phyloP scores from a whole-genome alignment of 257 asterid species.

The Cinchona pubescens region DNA sequence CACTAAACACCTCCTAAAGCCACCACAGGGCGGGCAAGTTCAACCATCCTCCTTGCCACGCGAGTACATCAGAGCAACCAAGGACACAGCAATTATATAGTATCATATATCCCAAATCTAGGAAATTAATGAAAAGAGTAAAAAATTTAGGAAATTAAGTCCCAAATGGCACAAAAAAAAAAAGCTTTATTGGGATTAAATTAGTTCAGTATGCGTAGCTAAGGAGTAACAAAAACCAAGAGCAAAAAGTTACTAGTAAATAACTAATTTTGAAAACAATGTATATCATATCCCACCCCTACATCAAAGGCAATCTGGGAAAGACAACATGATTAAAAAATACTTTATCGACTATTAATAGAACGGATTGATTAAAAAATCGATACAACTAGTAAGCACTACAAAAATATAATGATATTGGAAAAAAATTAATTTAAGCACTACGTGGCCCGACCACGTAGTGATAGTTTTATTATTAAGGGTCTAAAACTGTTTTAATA shows the following conservation, averaged over 20 bases:
- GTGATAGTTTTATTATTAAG: too few species aligned
- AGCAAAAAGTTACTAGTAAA: not conserved
- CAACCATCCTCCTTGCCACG: not conserved
- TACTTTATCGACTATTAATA: too few species aligned
- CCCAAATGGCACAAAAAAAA: not conserved
- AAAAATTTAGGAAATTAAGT: not conserved
- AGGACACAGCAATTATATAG: not conserved
- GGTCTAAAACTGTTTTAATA: too few species aligned
- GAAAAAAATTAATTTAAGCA: too few species aligned
- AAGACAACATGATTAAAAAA: not conserved
- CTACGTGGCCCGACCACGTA: too few species aligned
- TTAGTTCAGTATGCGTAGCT: not conserved
- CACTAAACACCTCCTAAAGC: not conserved
- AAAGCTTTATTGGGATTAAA: not conserved
- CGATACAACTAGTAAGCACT: too few species aligned
- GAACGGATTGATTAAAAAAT: too few species aligned
- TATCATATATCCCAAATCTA: too few species aligned
- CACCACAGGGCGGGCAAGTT: not conserved
- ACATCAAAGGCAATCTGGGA: not conserved
- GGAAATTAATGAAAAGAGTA: not conserved
- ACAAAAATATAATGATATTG: too few species aligned
- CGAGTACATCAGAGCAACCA: not conserved
- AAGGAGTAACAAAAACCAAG: slow-evolving; percentile 1
- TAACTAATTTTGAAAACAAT: not conserved
- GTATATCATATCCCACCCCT: not conserved